These are phyloP conservation scores for Seiridium cupressi DNA, from an alignment of 2,329 filamentous ascomycete species.

Conservation along the genomic window DNA sequence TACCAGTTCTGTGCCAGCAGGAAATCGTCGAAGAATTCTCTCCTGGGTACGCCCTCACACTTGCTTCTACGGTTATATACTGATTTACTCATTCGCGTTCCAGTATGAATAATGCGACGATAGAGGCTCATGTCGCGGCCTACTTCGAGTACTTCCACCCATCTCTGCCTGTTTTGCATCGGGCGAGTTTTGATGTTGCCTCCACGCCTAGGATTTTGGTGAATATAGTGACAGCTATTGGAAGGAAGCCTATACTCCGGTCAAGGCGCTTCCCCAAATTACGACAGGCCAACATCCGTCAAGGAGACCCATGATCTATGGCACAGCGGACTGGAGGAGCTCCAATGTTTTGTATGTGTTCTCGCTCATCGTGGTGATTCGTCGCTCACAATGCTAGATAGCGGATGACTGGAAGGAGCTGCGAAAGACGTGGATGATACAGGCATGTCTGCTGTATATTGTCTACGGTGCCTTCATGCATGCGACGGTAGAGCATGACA, in stretches of 20 bases:
- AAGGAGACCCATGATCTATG: neutral
- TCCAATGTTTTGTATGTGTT: neutral
- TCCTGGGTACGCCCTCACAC: neutral
- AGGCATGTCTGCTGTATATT: neutral
- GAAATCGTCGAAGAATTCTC: no score
- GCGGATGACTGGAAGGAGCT: neutral
- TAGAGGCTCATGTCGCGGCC: neutral
- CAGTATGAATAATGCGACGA: neutral
- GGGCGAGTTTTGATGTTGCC: neutral
- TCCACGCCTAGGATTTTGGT: neutral
- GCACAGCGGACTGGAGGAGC: neutral
- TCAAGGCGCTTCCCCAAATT: neutral
- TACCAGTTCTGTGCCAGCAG: no score
- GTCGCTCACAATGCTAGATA: neutral
- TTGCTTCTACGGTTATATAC: neutral
- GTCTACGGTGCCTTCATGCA: neutral
- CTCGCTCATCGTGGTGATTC: neutral
- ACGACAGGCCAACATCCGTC: neutral
- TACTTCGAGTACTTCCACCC: slow-evolving; percentile 1
- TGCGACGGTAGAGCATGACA: neutral
- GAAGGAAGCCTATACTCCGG: neutral
- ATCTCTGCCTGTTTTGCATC: neutral
- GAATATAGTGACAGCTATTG: neutral
- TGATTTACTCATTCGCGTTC: neutral
- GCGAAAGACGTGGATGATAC: slow-evolving; percentile 1